phyloP scores from a whole-genome alignment of 345 rosid genomes.

The Pistacia integerrima region DNA sequence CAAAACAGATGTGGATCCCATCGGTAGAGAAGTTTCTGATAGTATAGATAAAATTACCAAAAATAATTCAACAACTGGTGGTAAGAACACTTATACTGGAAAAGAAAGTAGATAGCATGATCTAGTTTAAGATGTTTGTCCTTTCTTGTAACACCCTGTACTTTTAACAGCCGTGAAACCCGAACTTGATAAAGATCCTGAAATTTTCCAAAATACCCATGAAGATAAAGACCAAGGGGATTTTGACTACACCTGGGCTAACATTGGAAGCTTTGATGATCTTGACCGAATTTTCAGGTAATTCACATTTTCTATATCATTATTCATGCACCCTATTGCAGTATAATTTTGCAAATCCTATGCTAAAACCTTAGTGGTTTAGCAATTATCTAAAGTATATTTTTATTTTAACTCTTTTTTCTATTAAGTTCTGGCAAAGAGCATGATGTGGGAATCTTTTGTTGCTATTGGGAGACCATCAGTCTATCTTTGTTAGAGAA shows the following conservation, averaged over 20 bases:
- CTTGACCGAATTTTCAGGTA: constrained; percentile 94
- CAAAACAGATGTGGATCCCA: constrained; percentile 48
- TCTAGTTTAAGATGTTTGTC: constrained; percentile 28
- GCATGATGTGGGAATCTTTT: constrained; percentile 4
- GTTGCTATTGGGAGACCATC: background rate
- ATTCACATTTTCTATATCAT: constrained; percentile 28
- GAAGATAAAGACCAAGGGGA: constrained; percentile 72
- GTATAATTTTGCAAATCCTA: constrained; percentile 6
- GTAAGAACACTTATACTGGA: constrained; percentile 39
- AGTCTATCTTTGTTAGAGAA: background rate
- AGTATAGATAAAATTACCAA: constrained; percentile 45
- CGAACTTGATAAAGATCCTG: constrained; percentile 56
- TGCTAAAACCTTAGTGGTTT: background rate
- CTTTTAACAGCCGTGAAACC: constrained; percentile 45
- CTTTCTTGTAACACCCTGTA: constrained; percentile 34
- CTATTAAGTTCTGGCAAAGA: background rate
- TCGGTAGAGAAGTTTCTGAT: constrained; percentile 50
- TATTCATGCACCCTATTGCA: constrained; percentile 13
- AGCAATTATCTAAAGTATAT: background rate
- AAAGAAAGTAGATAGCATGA: constrained; percentile 21
- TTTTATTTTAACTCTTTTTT: constrained; percentile 5
- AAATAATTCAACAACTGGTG: constrained; percentile 47
- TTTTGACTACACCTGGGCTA: constrained; percentile 89
- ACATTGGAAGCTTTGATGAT: constrained; percentile 96
- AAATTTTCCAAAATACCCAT: constrained; percentile 50